Conservation (phyloP, 1,284 basidiomycete genomes). For the Naganishia cerealis region DNA sequence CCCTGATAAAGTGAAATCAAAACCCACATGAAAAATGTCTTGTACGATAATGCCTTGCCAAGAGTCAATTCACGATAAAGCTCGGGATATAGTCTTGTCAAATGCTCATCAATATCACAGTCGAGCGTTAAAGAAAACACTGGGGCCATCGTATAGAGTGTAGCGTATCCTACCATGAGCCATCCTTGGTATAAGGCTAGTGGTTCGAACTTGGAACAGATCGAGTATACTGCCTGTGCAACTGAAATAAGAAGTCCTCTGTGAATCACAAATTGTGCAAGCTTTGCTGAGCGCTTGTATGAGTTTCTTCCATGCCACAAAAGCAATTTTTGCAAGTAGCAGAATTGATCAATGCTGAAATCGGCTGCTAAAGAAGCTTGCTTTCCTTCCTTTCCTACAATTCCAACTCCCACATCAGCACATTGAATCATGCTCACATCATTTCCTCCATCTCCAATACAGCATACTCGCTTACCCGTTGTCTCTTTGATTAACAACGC, state of each 20-base stretch:
- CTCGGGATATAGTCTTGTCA: too few relatives aligned
- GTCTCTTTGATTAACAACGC: constrained; percentile 84
- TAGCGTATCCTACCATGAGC: too few relatives aligned
- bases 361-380: constrained; percentile 97
- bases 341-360: constrained; percentile 96
- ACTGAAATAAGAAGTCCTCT: constrained; percentile 77
- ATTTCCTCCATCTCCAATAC: constrained; percentile 96
- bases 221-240: too few relatives aligned
- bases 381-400: constrained; percentile 97
- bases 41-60: too few relatives aligned
- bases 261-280: constrained; percentile 98
- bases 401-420: constrained; percentile 94
- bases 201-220: too few relatives aligned
- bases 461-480: constrained; percentile 93
- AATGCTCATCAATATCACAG: too few relatives aligned
- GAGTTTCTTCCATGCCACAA: constrained; percentile 88
- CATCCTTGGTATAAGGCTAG: too few relatives aligned
- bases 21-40: too few relatives aligned
- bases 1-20: too few relatives aligned
- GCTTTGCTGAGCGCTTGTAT: constrained; percentile 94
- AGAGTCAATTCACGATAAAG: too few relatives aligned
- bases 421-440: constrained; percentile 97
- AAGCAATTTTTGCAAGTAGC: constrained; percentile 87
- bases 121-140: too few relatives aligned
- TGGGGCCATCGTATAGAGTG: too few relatives aligned